These are phyloP conservation scores for Wickerhamiella occidentalis DNA, from an alignment of 805 yeast genomes.

Conservation along the genomic window DNA sequence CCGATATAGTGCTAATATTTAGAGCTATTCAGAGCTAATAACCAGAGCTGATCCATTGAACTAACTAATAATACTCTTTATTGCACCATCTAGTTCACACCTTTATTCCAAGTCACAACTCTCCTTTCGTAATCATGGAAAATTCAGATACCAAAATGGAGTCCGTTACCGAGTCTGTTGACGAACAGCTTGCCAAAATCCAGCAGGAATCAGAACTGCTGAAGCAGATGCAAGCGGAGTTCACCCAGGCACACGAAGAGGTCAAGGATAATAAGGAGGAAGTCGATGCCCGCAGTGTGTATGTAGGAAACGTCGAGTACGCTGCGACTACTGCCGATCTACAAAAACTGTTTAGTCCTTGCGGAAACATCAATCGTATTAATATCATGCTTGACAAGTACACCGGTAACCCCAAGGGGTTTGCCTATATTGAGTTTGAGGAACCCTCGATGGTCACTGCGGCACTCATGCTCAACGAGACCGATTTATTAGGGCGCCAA, in stretches of 20 bases:
- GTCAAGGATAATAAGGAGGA: slow-evolving; percentile 43
- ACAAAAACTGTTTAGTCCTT: slow-evolving; percentile 55
- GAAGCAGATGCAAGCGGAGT: slow-evolving; percentile 43
- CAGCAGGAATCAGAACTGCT: slow-evolving; percentile 52
- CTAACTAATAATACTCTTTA: too few relatives aligned
- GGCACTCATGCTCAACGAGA: slow-evolving; percentile 56
- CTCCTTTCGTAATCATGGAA: background rate
- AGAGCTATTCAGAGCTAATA: too few relatives aligned
- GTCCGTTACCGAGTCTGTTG: background rate
- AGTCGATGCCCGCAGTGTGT: slow-evolving; percentile 64
- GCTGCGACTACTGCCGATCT: slow-evolving; percentile 67
- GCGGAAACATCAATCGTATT: slow-evolving; percentile 67
- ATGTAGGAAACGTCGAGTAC: slow-evolving; percentile 78
- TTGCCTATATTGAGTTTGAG: slow-evolving; percentile 76
- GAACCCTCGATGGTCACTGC: slow-evolving; percentile 49
- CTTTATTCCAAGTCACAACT: too few relatives aligned
- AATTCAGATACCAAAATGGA: background rate
- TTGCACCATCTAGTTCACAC: too few relatives aligned
- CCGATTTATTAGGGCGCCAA: slow-evolving; percentile 53
- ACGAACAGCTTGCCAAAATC: slow-evolving; percentile 29
- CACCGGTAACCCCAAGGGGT: slow-evolving; percentile 70
- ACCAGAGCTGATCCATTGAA: too few relatives aligned
- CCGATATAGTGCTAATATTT: too few relatives aligned
- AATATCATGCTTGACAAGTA: slow-evolving; percentile 61
- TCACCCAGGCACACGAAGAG: slow-evolving; percentile 33